Conservation (phyloP, 805 yeast species). For the Candida coquimbonensis region DNA sequence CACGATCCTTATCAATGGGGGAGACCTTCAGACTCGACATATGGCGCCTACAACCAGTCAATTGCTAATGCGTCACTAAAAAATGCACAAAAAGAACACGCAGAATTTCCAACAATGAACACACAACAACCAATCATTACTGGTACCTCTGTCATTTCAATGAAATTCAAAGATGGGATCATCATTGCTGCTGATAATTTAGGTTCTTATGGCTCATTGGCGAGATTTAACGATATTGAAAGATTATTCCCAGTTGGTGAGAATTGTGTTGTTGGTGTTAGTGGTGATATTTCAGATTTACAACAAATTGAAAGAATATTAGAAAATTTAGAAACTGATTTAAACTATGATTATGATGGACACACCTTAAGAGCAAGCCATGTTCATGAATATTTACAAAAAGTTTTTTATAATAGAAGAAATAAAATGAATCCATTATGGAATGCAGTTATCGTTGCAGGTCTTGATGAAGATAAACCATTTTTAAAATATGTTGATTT, state of each 20-base stretch:
- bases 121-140: constrained; percentile 95
- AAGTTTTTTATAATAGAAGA: constrained; percentile 81
- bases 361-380: constrained; percentile 74
- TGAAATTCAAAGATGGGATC: constrained; percentile 86
- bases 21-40: constrained; percentile 76
- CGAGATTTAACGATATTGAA: constrained; percentile 79
- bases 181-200: constrained; percentile 92
- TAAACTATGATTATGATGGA: constrained; percentile 68
- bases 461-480: constrained; percentile 67
- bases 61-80: constrained; percentile 55
- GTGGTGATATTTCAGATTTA: constrained; percentile 93
- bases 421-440: constrained; percentile 93
- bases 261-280: constrained; percentile 83
- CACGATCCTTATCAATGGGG: constrained; percentile 97
- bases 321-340: constrained; percentile 73
- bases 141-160: constrained; percentile 90
- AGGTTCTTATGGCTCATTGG: constrained; percentile 89
- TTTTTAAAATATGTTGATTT: constrained; percentile 83
- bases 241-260: constrained; percentile 80
- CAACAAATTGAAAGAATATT: constrained; percentile 72
- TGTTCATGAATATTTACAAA: constrained; percentile 79
- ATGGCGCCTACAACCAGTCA: constrained; percentile 70
- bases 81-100: constrained; percentile 1
- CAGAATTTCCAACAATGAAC: constrained; percentile 66
- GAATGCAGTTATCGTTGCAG: constrained; percentile 92